Evolutionary conservation across 352 stramenopile species (phyloP).

Genomic region (Phytophthora multivora): DNA sequence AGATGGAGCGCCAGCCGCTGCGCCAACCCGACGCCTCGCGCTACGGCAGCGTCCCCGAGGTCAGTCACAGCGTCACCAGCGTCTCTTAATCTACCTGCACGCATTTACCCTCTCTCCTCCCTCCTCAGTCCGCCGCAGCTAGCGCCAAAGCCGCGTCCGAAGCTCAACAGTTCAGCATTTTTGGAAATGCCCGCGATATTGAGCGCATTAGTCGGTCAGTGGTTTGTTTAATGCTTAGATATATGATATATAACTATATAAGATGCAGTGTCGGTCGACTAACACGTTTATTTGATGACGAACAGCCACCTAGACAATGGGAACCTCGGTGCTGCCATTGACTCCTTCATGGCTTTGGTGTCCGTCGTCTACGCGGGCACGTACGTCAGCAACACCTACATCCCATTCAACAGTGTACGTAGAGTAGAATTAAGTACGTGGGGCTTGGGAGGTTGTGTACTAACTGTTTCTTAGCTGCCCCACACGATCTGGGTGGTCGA

Average conservation of each 20-base stretch:
- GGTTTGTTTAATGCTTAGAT: not conserved
- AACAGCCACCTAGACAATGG: conserved; percentile 82
- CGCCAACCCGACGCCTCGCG: conserved; percentile 24
- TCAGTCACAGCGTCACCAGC: not conserved
- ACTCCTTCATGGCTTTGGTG: conserved; percentile 59
- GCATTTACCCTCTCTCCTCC: not conserved
- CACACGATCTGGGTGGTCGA: conserved; percentile 72
- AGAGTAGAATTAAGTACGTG: not conserved
- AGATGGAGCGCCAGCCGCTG: conserved; percentile 46
- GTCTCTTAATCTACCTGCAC: not conserved
- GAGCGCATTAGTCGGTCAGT: conserved; percentile 46
- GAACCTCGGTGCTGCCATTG: conserved; percentile 65
- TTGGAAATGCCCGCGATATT: conserved; percentile 34
- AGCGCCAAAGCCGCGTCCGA: conserved; percentile 28
- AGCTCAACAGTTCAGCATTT: conserved; percentile 16
- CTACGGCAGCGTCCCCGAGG: conserved; percentile 40
- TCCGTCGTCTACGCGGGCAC: conserved; percentile 64
- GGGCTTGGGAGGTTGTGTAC: not conserved
- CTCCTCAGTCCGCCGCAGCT: conserved; percentile 2
- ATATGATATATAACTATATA: not conserved
- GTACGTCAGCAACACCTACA: conserved; percentile 86
- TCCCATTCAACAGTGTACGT: conserved; percentile 57
- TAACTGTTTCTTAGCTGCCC: conserved; percentile 49
- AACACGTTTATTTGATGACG: conserved; percentile 1
- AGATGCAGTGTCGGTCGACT: not conserved